Evolutionary conservation across 2,329 filamentous ascomycete genomes (phyloP).

Genomic region (Epichloe sp.): DNA sequence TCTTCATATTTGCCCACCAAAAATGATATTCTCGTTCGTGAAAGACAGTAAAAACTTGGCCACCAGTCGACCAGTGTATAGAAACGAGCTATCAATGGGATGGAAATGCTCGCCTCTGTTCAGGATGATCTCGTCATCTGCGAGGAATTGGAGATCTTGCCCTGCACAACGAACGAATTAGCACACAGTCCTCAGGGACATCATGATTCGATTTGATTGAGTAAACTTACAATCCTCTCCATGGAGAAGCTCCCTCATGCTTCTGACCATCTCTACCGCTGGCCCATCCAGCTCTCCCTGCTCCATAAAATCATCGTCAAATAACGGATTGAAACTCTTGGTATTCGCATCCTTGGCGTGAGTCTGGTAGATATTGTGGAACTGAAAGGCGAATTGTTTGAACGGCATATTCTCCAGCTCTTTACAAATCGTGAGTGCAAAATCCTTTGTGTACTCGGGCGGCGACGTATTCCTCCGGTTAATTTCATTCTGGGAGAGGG

Average conservation of each 20-base stretch:
- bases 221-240: constrained; percentile 30
- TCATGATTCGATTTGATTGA: background rate
- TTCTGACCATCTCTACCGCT: constrained; percentile 31
- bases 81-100: constrained; percentile 32
- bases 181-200: background rate
- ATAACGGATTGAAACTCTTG: constrained; percentile 42
- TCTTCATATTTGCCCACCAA: constrained; percentile 19
- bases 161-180: constrained; percentile 12
- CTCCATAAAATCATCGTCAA: constrained; percentile 29
- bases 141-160: constrained; percentile 28
- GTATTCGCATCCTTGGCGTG: constrained; percentile 34
- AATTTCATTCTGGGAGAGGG: constrained; percentile 38
- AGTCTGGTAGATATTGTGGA: constrained; percentile 47
- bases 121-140: constrained; percentile 33
- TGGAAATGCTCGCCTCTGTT: constrained; percentile 31
- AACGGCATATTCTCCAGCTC: constrained; percentile 47
- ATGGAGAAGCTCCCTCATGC: constrained; percentile 31
- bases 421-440: constrained; percentile 32
- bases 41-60: constrained; percentile 44
- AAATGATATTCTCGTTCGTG: constrained; percentile 34
- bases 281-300: constrained; percentile 33
- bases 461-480: constrained; percentile 24
- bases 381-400: constrained; percentile 46
- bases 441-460: constrained; percentile 25
- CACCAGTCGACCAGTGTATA: constrained; percentile 40